Conservation (phyloP, 768 basidiomycete species). For the Chiua virens region DNA sequence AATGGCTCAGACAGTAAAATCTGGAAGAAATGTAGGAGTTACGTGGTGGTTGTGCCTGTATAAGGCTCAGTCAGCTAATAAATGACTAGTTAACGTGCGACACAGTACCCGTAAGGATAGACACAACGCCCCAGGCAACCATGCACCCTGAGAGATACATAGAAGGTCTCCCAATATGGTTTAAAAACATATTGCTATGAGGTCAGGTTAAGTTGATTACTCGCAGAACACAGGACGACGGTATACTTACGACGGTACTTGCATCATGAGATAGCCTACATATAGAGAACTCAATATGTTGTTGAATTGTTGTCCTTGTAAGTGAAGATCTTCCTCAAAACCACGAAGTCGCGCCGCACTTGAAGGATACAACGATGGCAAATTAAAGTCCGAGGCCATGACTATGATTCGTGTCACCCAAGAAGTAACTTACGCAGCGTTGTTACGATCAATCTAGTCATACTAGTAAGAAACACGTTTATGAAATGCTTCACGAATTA, state of each 20-base stretch:
- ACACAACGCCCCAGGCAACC: constrained; percentile 68
- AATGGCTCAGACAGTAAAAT: constrained; percentile 1
- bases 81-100: neutral
- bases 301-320: constrained; percentile 62
- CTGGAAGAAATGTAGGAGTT: neutral
- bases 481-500: neutral
- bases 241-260: constrained; percentile 64
- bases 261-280: constrained; percentile 76
- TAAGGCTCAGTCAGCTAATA: neutral
- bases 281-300: constrained; percentile 68
- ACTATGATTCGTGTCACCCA: neutral
- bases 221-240: neutral
- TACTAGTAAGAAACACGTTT: neutral
- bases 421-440: constrained; percentile 51
- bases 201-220: neutral
- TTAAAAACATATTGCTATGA: constrained; percentile 67
- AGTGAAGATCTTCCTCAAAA: constrained; percentile 64
- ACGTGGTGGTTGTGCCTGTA: constrained; percentile 44
- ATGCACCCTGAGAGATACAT: constrained; percentile 66
- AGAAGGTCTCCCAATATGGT: constrained; percentile 66
- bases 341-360: constrained; percentile 75
- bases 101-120: constrained; percentile 50
- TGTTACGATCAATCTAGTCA: constrained; percentile 66
- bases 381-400: neutral
- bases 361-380: neutral